These are phyloP conservation scores for Beta corolliflora DNA, from an alignment of 179 eudicot species.

Conservation along the genomic window DNA sequence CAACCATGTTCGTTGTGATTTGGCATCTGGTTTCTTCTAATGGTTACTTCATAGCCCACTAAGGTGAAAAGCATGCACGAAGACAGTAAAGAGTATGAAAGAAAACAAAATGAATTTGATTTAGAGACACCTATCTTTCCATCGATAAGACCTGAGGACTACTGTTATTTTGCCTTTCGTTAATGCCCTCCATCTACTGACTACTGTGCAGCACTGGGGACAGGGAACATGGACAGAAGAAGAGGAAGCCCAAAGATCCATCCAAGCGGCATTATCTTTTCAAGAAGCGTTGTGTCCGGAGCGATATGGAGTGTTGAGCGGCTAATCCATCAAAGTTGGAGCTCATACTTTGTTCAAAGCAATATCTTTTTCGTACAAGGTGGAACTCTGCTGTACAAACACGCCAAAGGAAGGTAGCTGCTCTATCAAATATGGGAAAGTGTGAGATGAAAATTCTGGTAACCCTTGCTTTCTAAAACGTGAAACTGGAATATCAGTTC, in stretches of 20 bases:
- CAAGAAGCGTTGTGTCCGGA: conserved; percentile 57
- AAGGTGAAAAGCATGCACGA: neutral
- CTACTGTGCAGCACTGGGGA: conserved; percentile 55
- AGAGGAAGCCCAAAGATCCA: conserved; percentile 90
- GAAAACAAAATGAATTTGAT: neutral
- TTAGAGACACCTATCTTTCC: neutral
- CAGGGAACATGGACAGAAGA: conserved; percentile 41
- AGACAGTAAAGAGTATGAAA: neutral
- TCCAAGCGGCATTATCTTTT: conserved; percentile 75
- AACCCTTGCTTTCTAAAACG: no score
- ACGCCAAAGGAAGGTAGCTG: no score
- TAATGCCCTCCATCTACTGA: neutral
- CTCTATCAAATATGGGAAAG: no score
- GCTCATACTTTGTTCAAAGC: no score
- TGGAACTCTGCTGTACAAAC: no score
- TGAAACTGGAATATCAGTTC: no score
- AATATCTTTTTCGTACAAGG: no score
- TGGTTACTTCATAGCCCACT: neutral
- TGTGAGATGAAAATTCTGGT: no score
- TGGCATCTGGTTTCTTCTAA: neutral
- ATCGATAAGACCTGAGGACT: neutral
- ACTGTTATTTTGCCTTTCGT: neutral
- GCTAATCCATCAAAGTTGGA: no score
- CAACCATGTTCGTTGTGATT: neutral
- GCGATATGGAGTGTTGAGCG: neutral